Conservation (phyloP, 768 basidiomycete genomes). For the Rhizopogon vulgaris region DNA sequence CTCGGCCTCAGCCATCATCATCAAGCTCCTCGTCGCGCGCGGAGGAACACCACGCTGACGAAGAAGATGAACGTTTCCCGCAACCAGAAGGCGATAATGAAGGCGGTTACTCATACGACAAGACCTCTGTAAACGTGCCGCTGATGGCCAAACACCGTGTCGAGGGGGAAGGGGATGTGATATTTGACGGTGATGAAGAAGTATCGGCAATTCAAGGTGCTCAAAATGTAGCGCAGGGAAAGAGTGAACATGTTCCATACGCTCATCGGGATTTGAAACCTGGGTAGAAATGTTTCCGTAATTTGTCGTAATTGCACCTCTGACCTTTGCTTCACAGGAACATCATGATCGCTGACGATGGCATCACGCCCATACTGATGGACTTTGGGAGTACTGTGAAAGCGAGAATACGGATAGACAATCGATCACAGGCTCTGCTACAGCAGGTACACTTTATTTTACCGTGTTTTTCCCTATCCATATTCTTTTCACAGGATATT, state of each 20-base stretch:
- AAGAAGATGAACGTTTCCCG: constrained; percentile 63
- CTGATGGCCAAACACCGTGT: constrained; percentile 49
- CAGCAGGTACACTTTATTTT: constrained; percentile 60
- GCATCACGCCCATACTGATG: constrained; percentile 83
- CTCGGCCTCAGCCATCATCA: constrained; percentile 16
- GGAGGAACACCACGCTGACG: constrained; percentile 34
- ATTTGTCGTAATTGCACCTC: background rate
- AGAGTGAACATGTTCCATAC: constrained; percentile 70
- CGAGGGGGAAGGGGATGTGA: constrained; percentile 52
- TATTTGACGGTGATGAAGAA: constrained; percentile 83
- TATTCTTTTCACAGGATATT: constrained; percentile 57
- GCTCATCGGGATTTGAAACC: constrained; percentile 97
- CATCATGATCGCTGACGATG: constrained; percentile 94
- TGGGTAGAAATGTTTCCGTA: constrained; percentile 48
- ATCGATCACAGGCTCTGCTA: constrained; percentile 77
- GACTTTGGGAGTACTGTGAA: constrained; percentile 92
- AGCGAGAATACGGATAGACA: constrained; percentile 78
- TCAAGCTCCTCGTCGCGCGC: constrained; percentile 18
- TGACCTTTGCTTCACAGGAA: constrained; percentile 48
- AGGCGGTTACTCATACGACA: constrained; percentile 67
- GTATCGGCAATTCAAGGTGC: constrained; percentile 35
- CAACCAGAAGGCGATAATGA: constrained; percentile 72
- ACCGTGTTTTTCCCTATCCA: constrained; percentile 1
- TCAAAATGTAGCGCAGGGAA: constrained; percentile 31
- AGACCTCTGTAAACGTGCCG: constrained; percentile 43